Conservation (phyloP, 768 basidiomycete genomes). For the Udeniomyces megalosporus region DNA sequence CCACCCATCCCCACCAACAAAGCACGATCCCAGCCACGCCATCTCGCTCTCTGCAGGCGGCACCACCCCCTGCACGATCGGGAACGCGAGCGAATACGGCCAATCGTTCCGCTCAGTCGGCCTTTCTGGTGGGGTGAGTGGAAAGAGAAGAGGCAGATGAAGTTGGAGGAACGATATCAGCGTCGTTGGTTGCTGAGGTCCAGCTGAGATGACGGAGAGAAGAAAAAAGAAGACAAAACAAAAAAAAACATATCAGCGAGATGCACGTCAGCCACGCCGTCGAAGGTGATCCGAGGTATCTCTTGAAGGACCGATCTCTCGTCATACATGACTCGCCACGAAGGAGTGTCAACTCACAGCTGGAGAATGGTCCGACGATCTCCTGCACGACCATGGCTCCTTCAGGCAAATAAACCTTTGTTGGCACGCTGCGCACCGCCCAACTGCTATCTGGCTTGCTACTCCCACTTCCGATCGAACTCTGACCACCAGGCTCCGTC, state of each 20-base stretch:
- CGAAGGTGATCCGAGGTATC: too few relatives aligned
- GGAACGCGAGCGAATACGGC: conserved; percentile 46
- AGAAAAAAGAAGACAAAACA: not conserved
- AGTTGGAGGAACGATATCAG: conserved; percentile 51
- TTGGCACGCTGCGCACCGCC: conserved; percentile 70
- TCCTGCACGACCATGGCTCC: conserved; percentile 86
- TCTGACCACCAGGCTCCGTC: conserved; percentile 6
- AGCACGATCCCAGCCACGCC: conserved; percentile 82
- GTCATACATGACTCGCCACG: not conserved
- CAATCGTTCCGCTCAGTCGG: conserved; percentile 34
- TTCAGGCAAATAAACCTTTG: conserved; percentile 65
- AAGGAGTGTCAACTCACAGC: conserved; percentile 40
- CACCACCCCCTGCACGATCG: conserved; percentile 68
- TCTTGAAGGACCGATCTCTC: too few relatives aligned
- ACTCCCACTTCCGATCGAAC: not conserved
- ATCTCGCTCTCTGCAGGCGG: conserved; percentile 74
- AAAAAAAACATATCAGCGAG: not conserved
- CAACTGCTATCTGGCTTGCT: conserved; percentile 63
- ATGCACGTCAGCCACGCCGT: not conserved
- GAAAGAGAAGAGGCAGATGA: conserved; percentile 65
- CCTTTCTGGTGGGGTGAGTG: too few relatives aligned
- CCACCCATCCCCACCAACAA: conserved; percentile 92
- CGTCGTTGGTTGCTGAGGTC: conserved; percentile 40
- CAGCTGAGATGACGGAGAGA: not conserved
- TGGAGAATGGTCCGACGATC: conserved; percentile 58